A percentile compares a stretch with the other conserved stretches of the same genome.
These are phyloP conservation scores for Dianthus caryophyllus DNA, from an alignment of 148 eudicot species.

Conservation along the genomic window DNA sequence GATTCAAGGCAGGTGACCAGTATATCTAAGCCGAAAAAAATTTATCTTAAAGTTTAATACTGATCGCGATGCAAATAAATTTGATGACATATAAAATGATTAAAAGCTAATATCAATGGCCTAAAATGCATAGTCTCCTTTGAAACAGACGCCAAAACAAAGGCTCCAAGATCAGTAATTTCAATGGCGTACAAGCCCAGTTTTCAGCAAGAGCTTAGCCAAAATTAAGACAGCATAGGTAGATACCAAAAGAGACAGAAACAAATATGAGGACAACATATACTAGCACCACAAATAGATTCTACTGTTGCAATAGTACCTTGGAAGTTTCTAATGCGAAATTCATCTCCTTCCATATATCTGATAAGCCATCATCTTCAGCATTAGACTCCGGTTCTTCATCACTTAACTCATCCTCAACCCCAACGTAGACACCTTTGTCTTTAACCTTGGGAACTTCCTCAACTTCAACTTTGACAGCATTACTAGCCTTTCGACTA, in stretches of 20 bases:
- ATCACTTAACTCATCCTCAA: constrained; percentile 44
- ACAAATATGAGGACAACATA: neutral
- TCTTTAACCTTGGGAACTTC: constrained; percentile 34
- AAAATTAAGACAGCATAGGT: neutral
- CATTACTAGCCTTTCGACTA: constrained; percentile 20
- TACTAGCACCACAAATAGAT: neutral
- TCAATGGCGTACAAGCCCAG: too few relatives aligned
- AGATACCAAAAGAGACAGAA: constrained; percentile 3
- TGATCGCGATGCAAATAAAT: neutral
- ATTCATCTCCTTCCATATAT: constrained; percentile 86
- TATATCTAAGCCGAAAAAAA: neutral
- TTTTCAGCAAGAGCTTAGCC: neutral
- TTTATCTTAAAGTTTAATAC: neutral
- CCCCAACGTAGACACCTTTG: constrained; percentile 55
- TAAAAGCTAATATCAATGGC: neutral
- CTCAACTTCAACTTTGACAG: constrained; percentile 24
- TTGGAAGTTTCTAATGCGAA: constrained; percentile 70
- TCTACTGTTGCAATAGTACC: constrained; percentile 34
- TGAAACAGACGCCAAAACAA: neutral
- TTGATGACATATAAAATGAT: neutral
- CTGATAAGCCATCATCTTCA: constrained; percentile 53
- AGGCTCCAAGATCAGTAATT: too few relatives aligned
- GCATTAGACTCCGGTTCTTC: constrained; percentile 30
- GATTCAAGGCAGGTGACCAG: neutral
- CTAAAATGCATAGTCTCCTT: neutral